These are phyloP conservation scores for Neonectria faginata DNA, from an alignment of 2,329 filamentous ascomycete genomes.

Conservation along the genomic window DNA sequence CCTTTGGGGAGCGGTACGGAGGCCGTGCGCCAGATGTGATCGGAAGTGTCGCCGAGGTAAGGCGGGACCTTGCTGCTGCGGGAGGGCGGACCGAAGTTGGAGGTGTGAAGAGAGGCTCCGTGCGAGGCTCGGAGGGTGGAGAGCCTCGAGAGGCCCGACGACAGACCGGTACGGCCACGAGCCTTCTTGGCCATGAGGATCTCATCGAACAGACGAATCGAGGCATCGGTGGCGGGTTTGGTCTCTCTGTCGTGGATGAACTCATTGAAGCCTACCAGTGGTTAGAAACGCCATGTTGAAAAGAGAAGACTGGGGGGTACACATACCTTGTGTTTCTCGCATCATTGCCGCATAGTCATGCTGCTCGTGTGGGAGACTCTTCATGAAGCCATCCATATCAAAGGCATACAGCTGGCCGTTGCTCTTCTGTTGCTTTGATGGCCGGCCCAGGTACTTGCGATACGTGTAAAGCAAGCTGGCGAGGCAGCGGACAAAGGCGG, in stretches of 20 bases:
- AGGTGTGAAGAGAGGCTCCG: constrained; percentile 58
- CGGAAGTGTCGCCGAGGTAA: constrained; percentile 78
- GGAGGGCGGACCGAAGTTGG: constrained; percentile 51
- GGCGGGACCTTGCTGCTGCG: constrained; percentile 60
- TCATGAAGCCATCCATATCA: constrained; percentile 74
- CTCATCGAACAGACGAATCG: constrained; percentile 84
- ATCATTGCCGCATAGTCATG: constrained; percentile 74
- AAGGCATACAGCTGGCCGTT: constrained; percentile 72
- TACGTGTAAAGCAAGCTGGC: constrained; percentile 76
- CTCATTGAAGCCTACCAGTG: constrained; percentile 71
- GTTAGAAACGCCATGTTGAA: constrained; percentile 16
- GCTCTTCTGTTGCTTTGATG: constrained; percentile 69
- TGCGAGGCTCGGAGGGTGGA: constrained; percentile 70
- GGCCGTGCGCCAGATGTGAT: constrained; percentile 83
- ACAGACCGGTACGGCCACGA: constrained; percentile 73
- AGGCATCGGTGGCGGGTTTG: constrained; percentile 69
- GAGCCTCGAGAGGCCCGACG: constrained; percentile 72
- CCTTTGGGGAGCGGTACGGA: constrained; percentile 70
- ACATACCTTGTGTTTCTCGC: constrained; percentile 73
- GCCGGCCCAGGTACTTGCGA: constrained; percentile 71
- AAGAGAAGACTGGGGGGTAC: constrained; percentile 32
- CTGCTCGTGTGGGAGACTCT: constrained; percentile 73
- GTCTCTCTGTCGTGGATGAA: constrained; percentile 86
- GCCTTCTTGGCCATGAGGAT: constrained; percentile 83
- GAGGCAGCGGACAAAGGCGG: constrained; percentile 73